Base-by-base conservation (phyloP, 1,284 basidiomycete species). In the Mycocalia duriaeana region DNA sequence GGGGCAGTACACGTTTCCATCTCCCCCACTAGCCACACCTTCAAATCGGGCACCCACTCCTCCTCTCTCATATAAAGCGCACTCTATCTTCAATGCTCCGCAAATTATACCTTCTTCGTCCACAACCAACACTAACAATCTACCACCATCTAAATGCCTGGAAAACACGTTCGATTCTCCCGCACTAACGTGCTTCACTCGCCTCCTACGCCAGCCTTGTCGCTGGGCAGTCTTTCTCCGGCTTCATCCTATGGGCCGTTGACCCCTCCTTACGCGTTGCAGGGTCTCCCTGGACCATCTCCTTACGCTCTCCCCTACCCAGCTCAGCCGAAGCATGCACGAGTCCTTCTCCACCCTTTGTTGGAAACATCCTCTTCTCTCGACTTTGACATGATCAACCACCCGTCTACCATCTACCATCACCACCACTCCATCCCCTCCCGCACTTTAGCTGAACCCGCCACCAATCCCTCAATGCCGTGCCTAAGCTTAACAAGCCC, bases 101-200 rank as follows among this genome's bases (percentile, higher is more conserved):
- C n/a, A n/a, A n/a, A n/a, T n/a, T n/a, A 31, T 37, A 37, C n/a
- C 35, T 37, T 19, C n/a, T 19, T 37, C 35, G 35, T n/a, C 28
- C 4, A 4, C 28, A 34, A 34, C 11, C 39, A 6, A 23, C 39
- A 4, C 39, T 14, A 14, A 20, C 18, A 23, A 6, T 6, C 23
- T 6, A 41, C 18, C 19, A 38, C 37, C 19, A 38, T 39, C 37
- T 18, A 24, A 25, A 62, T 60, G 60, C 60, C 58, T 36, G 55
- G 51, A 44, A 66, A 65, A 48, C 60, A 62, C 53, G 66, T 68
- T 25, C 63, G 62, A 20, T 68, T 68, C 47, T 53, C 64, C 4
- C 50, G 52, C 45, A 56, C 57, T 19, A 59, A 57, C 42, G 56
- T 48, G 5, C 49, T 62, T 28, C 57, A 64, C 43, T 57, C 62